A percentile compares a stretch with the other conserved stretches of the same genome.
Conservation (phyloP, 2,329 filamentous ascomycete species). For the Colletotrichum karsti region DNA sequence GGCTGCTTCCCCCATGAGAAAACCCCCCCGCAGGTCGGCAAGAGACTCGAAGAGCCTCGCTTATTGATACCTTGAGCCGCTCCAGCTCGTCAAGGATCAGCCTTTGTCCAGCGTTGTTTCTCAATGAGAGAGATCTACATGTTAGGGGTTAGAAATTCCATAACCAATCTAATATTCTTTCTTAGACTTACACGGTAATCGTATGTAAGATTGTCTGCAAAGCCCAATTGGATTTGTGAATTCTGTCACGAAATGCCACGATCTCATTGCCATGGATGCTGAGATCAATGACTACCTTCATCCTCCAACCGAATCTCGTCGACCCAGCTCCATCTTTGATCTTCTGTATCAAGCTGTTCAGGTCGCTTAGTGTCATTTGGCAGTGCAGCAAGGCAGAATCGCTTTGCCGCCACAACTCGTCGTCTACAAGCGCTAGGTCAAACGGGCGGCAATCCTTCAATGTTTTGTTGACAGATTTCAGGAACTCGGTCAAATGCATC, state of each 20-base stretch:
- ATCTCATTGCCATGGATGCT: slow-evolving; percentile 30
- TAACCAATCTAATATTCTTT: too few species aligned
- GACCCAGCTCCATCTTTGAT: slow-evolving; percentile 19
- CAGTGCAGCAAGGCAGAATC: slow-evolving; percentile 32
- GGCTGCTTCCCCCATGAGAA: not conserved
- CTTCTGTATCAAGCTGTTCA: slow-evolving; percentile 29
- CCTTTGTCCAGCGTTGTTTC: slow-evolving; percentile 29
- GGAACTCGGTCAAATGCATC: slow-evolving; percentile 30
- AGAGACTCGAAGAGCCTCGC: slow-evolving; percentile 31
- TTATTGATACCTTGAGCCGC: slow-evolving; percentile 31
- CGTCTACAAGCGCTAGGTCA: slow-evolving; percentile 32
- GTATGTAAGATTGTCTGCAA: slow-evolving; percentile 37
- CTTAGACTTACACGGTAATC: slow-evolving; percentile 31
- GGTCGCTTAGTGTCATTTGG: slow-evolving; percentile 30
- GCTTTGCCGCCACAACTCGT: slow-evolving; percentile 34
- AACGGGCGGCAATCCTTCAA: slow-evolving; percentile 31
- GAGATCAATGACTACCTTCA: slow-evolving; percentile 27
- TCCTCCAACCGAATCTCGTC: slow-evolving; percentile 17
- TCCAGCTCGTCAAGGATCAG: slow-evolving; percentile 30
- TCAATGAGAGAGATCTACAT: slow-evolving; percentile 28
- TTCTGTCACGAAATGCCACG: slow-evolving; percentile 33
- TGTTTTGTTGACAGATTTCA: slow-evolving; percentile 31
- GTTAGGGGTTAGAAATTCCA: too few species aligned
- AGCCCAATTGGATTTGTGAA: slow-evolving; percentile 36
- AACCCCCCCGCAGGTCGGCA: slow-evolving; percentile 21